A percentile compares a stretch with the other conserved stretches of the same genome.
phyloP scores from a whole-genome alignment of 2,329 filamentous ascomycete species.

The Paecilomyces variotii region DNA sequence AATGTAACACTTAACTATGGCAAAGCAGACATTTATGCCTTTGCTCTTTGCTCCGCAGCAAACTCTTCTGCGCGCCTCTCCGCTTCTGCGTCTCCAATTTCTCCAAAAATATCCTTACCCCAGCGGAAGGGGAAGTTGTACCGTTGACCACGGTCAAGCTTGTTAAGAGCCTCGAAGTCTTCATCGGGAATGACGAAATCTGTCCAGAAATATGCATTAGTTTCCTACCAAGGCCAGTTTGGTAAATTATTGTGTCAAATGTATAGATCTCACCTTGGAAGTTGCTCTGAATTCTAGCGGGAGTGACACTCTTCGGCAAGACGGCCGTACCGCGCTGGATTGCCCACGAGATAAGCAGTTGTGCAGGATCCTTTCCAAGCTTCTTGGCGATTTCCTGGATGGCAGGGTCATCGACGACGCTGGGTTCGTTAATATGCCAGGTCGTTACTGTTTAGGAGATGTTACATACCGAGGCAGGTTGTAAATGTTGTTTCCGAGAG shows the following conservation, averaged over 20 bases:
- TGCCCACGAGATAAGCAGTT: slow-evolving; percentile 48
- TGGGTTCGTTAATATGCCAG: slow-evolving; percentile 44
- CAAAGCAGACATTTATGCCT: slow-evolving; percentile 5
- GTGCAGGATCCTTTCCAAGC: slow-evolving; percentile 49
- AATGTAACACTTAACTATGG: background rate
- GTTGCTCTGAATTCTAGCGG: slow-evolving; percentile 44
- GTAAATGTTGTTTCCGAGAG: slow-evolving; percentile 38
- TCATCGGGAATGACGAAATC: slow-evolving; percentile 27
- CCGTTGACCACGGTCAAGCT: slow-evolving; percentile 27
- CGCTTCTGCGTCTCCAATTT: slow-evolving; percentile 25
- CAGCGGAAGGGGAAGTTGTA: slow-evolving; percentile 31
- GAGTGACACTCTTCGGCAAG: slow-evolving; percentile 48
- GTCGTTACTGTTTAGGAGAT: background rate
- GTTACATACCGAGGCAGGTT: slow-evolving; percentile 17
- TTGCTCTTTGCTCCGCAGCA: slow-evolving; percentile 16
- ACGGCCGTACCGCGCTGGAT: slow-evolving; percentile 48
- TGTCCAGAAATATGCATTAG: slow-evolving; percentile 3
- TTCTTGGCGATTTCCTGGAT: slow-evolving; percentile 56
- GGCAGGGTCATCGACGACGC: slow-evolving; percentile 54
- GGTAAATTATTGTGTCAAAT: background rate
- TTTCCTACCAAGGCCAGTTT: background rate
- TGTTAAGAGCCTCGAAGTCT: slow-evolving; percentile 25
- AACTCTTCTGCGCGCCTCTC: slow-evolving; percentile 21
- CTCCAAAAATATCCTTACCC: slow-evolving; percentile 32
- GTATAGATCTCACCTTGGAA: slow-evolving; percentile 27